A percentile compares a stretch with the other conserved stretches of the same genome.
Conservation (phyloP, 2,329 filamentous ascomycete species). For the Monilinia vaccinii-corymbosi region DNA sequence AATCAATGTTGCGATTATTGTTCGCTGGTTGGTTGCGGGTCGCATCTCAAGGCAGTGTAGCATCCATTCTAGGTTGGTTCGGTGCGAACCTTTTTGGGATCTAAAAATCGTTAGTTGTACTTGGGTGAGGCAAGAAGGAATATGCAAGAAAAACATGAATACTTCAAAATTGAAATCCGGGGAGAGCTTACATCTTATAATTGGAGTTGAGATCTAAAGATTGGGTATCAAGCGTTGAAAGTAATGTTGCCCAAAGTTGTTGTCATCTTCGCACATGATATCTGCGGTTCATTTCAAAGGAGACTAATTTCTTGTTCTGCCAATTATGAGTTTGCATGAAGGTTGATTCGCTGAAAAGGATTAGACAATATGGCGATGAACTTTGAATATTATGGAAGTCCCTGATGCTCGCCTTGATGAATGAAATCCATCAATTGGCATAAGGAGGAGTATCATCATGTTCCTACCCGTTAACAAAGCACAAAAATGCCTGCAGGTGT, state of each 20-base stretch:
- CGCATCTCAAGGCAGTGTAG: background rate
- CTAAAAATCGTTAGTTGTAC: background rate
- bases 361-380: background rate
- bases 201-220: background rate
- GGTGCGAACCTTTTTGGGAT: background rate
- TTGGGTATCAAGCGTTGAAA: slow-evolving; percentile 6
- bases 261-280: slow-evolving; percentile 3
- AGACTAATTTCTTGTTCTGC: background rate
- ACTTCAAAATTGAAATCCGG: background rate
- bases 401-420: background rate
- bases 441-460: background rate
- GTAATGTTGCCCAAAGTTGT: slow-evolving; percentile 5
- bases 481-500: background rate
- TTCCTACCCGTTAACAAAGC: background rate
- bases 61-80: background rate
- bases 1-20: background rate
- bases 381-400: background rate
- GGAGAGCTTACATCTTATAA: slow-evolving; percentile 7
- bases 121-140: background rate
- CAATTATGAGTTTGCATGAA: background rate
- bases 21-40: background rate
- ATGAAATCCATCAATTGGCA: background rate
- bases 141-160: slow-evolving; percentile 1
- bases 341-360: background rate
- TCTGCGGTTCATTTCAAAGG: background rate